Conservation (phyloP, 805 yeast species). For the Starmerella gropengiesseri region DNA sequence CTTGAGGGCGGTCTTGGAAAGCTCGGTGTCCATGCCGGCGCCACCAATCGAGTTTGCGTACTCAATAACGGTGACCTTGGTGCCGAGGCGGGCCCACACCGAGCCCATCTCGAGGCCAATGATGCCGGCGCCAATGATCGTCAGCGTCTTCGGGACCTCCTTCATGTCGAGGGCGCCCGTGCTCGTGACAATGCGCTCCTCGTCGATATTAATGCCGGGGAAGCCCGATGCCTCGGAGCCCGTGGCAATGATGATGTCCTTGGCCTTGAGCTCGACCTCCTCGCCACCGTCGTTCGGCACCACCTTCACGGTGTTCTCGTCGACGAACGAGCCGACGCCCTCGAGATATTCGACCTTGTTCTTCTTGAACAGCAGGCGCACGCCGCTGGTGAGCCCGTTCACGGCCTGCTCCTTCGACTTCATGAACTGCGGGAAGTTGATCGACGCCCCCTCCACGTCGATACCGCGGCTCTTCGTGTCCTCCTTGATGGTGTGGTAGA, state of each 20-base stretch:
- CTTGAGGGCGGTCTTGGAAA: constrained; percentile 81
- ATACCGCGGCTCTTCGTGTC: constrained; percentile 87
- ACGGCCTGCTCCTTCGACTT: constrained; percentile 89
- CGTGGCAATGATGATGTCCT: constrained; percentile 88
- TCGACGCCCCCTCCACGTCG: constrained; percentile 58
- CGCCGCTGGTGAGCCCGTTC: constrained; percentile 80
- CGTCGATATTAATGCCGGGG: constrained; percentile 96
- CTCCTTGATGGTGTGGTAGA: constrained; percentile 77
- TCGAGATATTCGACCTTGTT: constrained; percentile 89
- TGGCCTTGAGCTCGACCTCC: constrained; percentile 61
- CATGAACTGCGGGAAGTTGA: constrained; percentile 72
- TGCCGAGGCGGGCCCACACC: constrained; percentile 88
- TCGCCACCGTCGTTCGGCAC: constrained; percentile 79
- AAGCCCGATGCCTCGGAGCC: constrained; percentile 98
- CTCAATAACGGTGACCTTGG: constrained; percentile 91
- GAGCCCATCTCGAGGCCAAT: constrained; percentile 99
- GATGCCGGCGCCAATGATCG: constrained; percentile 98
- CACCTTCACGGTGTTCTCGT: constrained; percentile 67
- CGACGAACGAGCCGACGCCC: constrained; percentile 81
- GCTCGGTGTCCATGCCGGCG: constrained; percentile 97
- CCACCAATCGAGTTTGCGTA: constrained; percentile 90
- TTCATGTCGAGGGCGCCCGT: constrained; percentile 80
- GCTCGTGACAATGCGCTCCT: constrained; percentile 91
- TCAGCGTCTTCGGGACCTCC: constrained; percentile 84
- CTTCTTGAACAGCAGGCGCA: constrained; percentile 90